These are phyloP conservation scores for Blepharisma undulans DNA, from an alignment of 169 alveolate genomes.

Conservation along the genomic window DNA sequence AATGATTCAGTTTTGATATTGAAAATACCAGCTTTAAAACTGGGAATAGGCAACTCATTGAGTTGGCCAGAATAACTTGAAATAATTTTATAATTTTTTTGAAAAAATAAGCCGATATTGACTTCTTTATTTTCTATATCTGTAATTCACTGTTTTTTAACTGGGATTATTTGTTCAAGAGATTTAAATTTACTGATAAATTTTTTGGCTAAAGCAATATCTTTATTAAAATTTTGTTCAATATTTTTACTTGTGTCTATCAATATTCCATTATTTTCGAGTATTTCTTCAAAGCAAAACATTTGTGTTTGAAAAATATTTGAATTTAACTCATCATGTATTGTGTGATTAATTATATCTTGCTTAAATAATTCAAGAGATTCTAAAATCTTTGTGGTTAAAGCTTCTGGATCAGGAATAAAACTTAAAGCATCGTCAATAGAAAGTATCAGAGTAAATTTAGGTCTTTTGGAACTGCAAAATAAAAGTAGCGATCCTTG, in stretches of 20 bases:
- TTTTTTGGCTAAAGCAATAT: conserved; percentile 47
- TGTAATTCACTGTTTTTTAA: conserved; percentile 47
- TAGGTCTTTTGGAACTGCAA: conserved; percentile 2
- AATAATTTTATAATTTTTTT: conserved; percentile 57
- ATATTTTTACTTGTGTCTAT: too few species aligned
- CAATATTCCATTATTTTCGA: conserved; percentile 14
- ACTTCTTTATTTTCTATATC: conserved; percentile 29
- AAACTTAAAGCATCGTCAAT: not conserved
- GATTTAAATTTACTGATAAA: conserved; percentile 34
- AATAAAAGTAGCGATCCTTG: not conserved
- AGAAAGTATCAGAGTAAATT: not conserved
- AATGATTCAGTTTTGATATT: conserved; percentile 53
- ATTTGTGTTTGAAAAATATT: not conserved
- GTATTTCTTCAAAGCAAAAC: not conserved
- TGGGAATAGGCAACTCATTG: conserved; percentile 44
- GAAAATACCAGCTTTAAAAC: conserved; percentile 48
- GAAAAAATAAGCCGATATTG: conserved; percentile 49
- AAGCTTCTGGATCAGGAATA: not conserved
- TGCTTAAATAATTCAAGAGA: not conserved
- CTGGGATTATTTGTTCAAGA: conserved; percentile 53
- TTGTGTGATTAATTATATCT: conserved; percentile 3
- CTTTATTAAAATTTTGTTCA: conserved; percentile 36
- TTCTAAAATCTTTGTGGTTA: not conserved
- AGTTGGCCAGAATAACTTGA: conserved; percentile 42
- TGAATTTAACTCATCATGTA: not conserved